phyloP scores from a whole-genome alignment of 2,329 filamentous ascomycete genomes.

The Colletotrichum caudatum region DNA sequence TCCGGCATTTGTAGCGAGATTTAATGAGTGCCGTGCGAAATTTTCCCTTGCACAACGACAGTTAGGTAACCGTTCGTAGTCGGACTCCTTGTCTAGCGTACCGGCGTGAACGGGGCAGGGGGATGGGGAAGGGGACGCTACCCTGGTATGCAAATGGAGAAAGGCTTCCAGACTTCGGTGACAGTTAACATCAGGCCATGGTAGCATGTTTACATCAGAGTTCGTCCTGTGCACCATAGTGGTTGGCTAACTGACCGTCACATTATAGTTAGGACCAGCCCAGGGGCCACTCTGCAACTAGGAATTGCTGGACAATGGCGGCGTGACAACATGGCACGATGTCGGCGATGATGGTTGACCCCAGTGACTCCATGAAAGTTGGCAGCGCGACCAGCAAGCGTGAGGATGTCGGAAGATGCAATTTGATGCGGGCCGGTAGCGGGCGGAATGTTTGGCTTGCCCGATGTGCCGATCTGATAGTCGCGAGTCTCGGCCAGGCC shows the following conservation, averaged over 20 bases:
- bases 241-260: neutral
- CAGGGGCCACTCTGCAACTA: neutral
- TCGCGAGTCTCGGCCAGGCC: neutral
- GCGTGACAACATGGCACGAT: slow-evolving; percentile 7
- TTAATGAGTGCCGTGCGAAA: slow-evolving; percentile 4
- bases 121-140: neutral
- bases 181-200: slow-evolving; percentile 23
- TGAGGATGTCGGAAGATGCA: neutral
- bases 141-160: neutral
- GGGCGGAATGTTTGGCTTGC: slow-evolving; percentile 6
- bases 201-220: neutral
- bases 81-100: slow-evolving; percentile 9
- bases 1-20: slow-evolving; percentile 26
- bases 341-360: neutral
- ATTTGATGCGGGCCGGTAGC: neutral
- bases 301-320: slow-evolving; percentile 6
- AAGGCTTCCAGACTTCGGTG: slow-evolving; percentile 6
- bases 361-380: neutral
- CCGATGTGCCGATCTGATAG: neutral
- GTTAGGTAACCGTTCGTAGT: neutral
- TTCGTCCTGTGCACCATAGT: neutral
- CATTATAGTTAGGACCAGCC: slow-evolving; percentile 2
- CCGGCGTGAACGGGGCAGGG: slow-evolving; percentile 8
- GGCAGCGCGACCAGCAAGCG: neutral
- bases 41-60: neutral